phyloP scores from a whole-genome alignment of 306 rosid genomes.

The Arachis hypogaea region DNA sequence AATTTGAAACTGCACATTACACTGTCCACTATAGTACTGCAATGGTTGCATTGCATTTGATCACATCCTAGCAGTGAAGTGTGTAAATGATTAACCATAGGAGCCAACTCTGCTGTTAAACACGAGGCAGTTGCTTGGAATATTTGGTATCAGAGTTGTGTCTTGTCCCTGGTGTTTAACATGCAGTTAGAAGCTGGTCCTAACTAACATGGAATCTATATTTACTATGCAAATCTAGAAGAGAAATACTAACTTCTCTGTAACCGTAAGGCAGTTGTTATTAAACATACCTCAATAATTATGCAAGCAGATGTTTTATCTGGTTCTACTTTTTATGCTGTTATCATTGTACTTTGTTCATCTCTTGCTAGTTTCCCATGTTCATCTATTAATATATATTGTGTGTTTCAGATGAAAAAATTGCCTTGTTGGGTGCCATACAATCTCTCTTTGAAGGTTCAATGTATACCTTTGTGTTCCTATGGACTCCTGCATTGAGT shows the following conservation, averaged over 20 bases:
- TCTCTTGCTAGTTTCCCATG: conserved; percentile 20
- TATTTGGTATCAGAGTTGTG: conserved; percentile 4
- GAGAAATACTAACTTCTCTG: conserved; percentile 11
- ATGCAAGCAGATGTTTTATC: conserved; percentile 12
- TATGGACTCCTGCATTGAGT: conserved; percentile 97
- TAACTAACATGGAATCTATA: conserved; percentile 1
- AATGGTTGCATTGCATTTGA: conserved; percentile 6
- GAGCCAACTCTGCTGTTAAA: conserved; percentile 8
- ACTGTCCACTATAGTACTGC: conserved; percentile 21
- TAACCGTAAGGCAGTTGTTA: conserved; percentile 6
- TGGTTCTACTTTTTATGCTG: conserved; percentile 3
- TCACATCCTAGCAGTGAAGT: not conserved
- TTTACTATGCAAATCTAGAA: conserved; percentile 16
- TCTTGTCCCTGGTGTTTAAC: conserved; percentile 18
- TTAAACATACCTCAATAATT: conserved; percentile 20
- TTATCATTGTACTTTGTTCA: conserved; percentile 21
- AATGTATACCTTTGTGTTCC: conserved; percentile 90
- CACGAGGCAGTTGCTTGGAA: conserved; percentile 7
- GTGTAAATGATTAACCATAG: conserved; percentile 22
- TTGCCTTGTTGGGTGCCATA: conserved; percentile 85
- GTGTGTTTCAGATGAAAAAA: conserved; percentile 72
- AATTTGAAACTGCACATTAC: conserved; percentile 3
- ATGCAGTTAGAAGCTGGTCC: conserved; percentile 9
- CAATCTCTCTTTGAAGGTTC: conserved; percentile 98
- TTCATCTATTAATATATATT: conserved; percentile 28